Percentiles rank a stretch among this genome's conserved stretches.
These are phyloP conservation scores for Oxalis stricta DNA, from an alignment of 441 rosid genomes.

Conservation along the genomic window DNA sequence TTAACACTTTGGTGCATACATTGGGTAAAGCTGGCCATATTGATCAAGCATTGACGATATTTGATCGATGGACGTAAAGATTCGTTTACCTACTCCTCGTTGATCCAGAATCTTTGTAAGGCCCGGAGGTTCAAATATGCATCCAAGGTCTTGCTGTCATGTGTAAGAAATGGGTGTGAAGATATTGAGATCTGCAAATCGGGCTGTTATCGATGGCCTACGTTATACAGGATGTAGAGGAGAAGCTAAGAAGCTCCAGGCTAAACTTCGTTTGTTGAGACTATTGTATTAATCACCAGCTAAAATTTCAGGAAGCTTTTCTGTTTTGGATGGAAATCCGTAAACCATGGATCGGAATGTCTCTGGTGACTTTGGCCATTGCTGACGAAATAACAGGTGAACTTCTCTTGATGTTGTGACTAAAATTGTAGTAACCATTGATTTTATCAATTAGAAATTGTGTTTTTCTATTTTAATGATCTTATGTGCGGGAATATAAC, in stretches of 20 bases:
- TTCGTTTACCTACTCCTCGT: constrained; percentile 59
- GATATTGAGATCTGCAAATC: constrained; percentile 45
- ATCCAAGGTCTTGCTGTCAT: constrained; percentile 46
- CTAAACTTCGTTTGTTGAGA: constrained; percentile 29
- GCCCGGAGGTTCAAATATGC: constrained; percentile 44
- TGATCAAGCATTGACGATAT: constrained; percentile 36
- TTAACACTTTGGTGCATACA: constrained; percentile 51
- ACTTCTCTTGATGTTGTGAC: too few species aligned
- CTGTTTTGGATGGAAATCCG: too few species aligned
- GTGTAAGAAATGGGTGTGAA: constrained; percentile 44
- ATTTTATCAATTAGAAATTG: too few species aligned
- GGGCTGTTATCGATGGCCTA: constrained; percentile 54
- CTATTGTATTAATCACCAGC: too few species aligned
- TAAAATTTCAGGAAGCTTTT: too few species aligned
- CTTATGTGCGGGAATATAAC: too few species aligned
- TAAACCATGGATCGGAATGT: too few species aligned
- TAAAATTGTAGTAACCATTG: too few species aligned
- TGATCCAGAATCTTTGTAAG: constrained; percentile 73
- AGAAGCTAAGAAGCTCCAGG: constrained; percentile 45
- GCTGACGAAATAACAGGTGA: too few species aligned
- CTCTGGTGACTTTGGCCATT: too few species aligned
- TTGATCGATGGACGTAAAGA: constrained; percentile 51
- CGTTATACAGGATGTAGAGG: constrained; percentile 29
- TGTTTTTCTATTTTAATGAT: too few species aligned
- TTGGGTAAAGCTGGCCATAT: constrained; percentile 48